A percentile compares a stretch with the other conserved stretches of the same genome.
Conservation (phyloP, 768 basidiomycete species). For the Boletus rubroflammeus region DNA sequence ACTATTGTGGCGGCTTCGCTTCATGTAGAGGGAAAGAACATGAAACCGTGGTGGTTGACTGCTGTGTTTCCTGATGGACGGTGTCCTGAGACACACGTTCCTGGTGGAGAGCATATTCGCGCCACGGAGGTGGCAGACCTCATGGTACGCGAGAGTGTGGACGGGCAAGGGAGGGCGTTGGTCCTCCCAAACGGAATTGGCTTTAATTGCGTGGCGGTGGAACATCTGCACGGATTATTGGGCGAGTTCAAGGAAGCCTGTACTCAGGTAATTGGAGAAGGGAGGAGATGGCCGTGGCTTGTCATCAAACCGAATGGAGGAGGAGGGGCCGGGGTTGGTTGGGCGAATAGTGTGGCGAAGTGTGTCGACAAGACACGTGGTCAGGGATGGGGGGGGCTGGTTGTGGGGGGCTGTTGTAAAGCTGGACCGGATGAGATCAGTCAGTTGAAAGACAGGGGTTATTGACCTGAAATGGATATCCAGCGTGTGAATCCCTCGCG, state of each 20-base stretch:
- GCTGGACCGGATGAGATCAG: constrained; percentile 52
- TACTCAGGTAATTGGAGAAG: constrained; percentile 9
- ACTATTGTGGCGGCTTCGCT: constrained; percentile 30
- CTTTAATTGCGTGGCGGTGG: constrained; percentile 66
- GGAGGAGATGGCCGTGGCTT: constrained; percentile 41
- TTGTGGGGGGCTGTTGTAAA: constrained; percentile 72
- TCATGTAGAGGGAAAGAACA: constrained; percentile 13
- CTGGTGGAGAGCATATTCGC: constrained; percentile 23
- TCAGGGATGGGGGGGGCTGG: constrained; percentile 44
- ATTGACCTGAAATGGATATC: background rate
- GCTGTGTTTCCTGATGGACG: constrained; percentile 55
- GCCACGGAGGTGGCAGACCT: constrained; percentile 43
- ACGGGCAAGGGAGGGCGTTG: constrained; percentile 9
- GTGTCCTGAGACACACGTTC: constrained; percentile 39
- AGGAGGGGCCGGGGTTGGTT: constrained; percentile 38
- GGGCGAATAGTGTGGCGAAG: constrained; percentile 35
- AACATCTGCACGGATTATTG: constrained; percentile 41
- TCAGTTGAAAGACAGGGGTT: constrained; percentile 15
- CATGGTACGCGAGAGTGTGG: constrained; percentile 31
- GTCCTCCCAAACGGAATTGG: constrained; percentile 55
- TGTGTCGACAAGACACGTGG: constrained; percentile 21
- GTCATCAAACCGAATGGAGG: constrained; percentile 75
- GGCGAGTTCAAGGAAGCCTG: constrained; percentile 32
- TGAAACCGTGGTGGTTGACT: constrained; percentile 75
- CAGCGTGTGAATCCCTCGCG: constrained; percentile 19